Conservation (phyloP, 2,329 filamentous ascomycete genomes). For the Aspergillus sp. region DNA sequence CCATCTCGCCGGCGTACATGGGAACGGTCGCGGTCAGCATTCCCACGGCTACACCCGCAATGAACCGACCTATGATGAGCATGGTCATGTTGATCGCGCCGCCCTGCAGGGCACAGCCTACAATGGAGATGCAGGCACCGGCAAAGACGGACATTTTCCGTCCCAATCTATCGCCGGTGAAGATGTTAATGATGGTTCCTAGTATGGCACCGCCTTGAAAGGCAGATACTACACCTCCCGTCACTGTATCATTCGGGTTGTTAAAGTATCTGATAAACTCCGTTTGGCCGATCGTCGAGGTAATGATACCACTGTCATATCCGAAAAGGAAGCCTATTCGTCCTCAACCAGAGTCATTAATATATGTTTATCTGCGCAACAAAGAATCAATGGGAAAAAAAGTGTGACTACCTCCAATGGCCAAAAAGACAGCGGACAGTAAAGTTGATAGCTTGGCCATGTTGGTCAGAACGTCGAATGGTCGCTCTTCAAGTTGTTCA, state of each 20-base stretch:
- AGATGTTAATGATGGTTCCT: slow-evolving; percentile 8
- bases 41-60: slow-evolving; percentile 10
- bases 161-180: slow-evolving; percentile 4
- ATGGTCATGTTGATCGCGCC: slow-evolving; percentile 12
- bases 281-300: slow-evolving; percentile 33
- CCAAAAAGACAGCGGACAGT: slow-evolving; percentile 24
- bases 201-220: slow-evolving; percentile 40
- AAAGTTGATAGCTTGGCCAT: slow-evolving; percentile 9
- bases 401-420: slow-evolving; percentile 21
- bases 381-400: too few relatives aligned
- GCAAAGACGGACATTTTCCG: slow-evolving; percentile 9
- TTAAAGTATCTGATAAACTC: slow-evolving; percentile 30
- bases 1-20: slow-evolving; percentile 38
- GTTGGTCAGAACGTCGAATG: too few relatives aligned
- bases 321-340: slow-evolving; percentile 34
- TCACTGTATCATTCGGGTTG: slow-evolving; percentile 22
- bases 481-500: too few relatives aligned
- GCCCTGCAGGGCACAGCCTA: slow-evolving; percentile 10
- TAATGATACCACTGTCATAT: slow-evolving; percentile 36
- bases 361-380: too few relatives aligned
- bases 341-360: not conserved
- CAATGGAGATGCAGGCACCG: slow-evolving; percentile 8
- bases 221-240: slow-evolving; percentile 39
- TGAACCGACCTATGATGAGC: slow-evolving; percentile 12
- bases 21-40: slow-evolving; percentile 21